Evolutionary conservation across 371 early-diverging fungal species (phyloP).

Genomic region (Massospora cicadina): DNA sequence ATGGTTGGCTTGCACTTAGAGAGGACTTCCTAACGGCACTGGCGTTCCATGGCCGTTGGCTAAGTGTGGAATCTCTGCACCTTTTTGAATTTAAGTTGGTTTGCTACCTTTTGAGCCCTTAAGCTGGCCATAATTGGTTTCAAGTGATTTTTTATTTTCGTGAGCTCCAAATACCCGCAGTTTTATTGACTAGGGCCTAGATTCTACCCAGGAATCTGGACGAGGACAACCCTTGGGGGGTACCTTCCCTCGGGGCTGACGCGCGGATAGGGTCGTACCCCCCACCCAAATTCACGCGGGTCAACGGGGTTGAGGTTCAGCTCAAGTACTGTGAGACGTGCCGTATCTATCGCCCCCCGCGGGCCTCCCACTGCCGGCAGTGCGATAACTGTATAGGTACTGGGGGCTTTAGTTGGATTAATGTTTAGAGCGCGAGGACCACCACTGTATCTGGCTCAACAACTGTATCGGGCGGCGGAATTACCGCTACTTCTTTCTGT

Average conservation of each 20-base stretch:
- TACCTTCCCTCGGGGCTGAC: conserved; percentile 18
- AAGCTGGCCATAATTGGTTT: too few relatives aligned
- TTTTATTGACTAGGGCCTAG: conserved; percentile 13
- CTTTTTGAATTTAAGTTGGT: too few relatives aligned
- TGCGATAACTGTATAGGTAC: conserved; percentile 82
- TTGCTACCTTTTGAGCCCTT: too few relatives aligned
- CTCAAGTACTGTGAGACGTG: conserved; percentile 83
- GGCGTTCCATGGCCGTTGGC: too few relatives aligned
- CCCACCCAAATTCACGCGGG: conserved; percentile 26
- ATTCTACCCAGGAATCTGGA: conserved; percentile 55
- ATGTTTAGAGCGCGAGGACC: conserved; percentile 50
- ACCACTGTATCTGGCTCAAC: conserved; percentile 88
- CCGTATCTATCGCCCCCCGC: conserved; percentile 67
- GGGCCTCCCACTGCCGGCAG: conserved; percentile 68
- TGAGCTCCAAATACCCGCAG: background rate
- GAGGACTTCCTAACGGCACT: too few relatives aligned
- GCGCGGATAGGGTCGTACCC: conserved; percentile 21
- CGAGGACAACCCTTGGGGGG: conserved; percentile 17
- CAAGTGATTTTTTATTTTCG: too few relatives aligned
- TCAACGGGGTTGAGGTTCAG: conserved; percentile 39
- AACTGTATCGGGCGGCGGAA: conserved; percentile 86
- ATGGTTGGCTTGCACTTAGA: too few relatives aligned
- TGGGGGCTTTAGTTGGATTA: conserved; percentile 3
- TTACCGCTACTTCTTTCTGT: conserved; percentile 67
- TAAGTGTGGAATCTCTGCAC: too few relatives aligned